phyloP scores from a whole-genome alignment of 2,329 filamentous ascomycete genomes.

The Colletotrichum trifolii region DNA sequence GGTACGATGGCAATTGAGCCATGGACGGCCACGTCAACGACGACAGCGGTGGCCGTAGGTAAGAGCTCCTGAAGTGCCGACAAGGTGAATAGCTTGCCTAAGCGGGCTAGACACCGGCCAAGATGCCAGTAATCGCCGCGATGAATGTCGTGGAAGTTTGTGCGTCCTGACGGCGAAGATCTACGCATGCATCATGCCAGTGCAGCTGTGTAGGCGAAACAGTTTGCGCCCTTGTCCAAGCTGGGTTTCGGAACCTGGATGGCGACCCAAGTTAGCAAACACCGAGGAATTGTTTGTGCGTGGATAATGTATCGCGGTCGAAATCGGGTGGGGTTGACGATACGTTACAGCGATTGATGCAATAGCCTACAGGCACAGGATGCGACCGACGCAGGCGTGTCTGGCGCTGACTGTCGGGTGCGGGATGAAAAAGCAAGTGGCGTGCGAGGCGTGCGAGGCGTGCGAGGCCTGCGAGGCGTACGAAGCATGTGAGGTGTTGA shows the following conservation, averaged over 20 bases:
- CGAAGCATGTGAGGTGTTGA: conserved; percentile 1
- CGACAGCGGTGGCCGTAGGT: background rate
- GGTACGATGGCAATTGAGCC: conserved; percentile 61
- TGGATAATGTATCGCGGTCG: background rate
- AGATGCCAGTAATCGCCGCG: too few species aligned
- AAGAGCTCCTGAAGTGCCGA: background rate
- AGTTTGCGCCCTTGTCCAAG: conserved; percentile 8
- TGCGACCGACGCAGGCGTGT: too few species aligned
- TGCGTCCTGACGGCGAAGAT: background rate
- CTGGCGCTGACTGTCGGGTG: too few species aligned
- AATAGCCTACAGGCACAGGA: background rate
- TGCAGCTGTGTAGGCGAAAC: conserved; percentile 15
- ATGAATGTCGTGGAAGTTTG: too few species aligned
- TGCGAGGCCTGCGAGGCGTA: background rate
- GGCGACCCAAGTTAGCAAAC: background rate
- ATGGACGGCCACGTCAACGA: background rate
- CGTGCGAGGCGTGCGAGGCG: background rate
- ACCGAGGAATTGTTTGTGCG: conserved; percentile 5
- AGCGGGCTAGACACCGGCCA: too few species aligned
- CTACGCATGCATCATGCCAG: background rate
- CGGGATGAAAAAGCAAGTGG: conserved; percentile 13
- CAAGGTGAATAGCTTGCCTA: background rate
- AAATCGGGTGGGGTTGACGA: background rate
- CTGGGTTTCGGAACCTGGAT: background rate
- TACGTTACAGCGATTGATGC: conserved; percentile 5